Conservation (phyloP, 164 flowering plant species). For the Houttuynia cordata region DNA sequence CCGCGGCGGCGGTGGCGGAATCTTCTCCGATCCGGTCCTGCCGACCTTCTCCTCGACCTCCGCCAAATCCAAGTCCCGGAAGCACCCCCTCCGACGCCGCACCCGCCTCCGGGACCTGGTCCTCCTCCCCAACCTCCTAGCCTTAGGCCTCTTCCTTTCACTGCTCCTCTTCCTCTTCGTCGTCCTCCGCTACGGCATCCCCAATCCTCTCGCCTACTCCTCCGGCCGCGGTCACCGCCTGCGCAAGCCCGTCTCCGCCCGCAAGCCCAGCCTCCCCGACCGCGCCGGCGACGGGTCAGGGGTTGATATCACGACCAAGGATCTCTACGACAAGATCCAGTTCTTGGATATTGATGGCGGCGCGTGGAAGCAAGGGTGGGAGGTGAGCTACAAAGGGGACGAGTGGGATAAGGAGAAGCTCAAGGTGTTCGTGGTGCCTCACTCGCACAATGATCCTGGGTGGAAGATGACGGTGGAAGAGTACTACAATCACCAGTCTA, state of each 20-base stretch:
- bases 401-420: slow-evolving; percentile 89
- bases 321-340: slow-evolving; percentile 76
- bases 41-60: not conserved
- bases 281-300: slow-evolving; percentile 12
- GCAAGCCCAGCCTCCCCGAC: slow-evolving; percentile 16
- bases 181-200: slow-evolving; percentile 44
- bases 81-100: slow-evolving; percentile 3
- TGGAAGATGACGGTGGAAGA: slow-evolving; percentile 97
- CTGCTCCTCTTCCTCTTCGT: slow-evolving; percentile 44
- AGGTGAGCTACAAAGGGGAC: slow-evolving; percentile 53
- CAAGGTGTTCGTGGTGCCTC: slow-evolving; percentile 97
- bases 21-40: not conserved
- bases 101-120: slow-evolving; percentile 41
- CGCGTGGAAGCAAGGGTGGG: slow-evolving; percentile 96
- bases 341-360: slow-evolving; percentile 82
- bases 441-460: slow-evolving; percentile 98
- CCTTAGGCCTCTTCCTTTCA: slow-evolving; percentile 58
- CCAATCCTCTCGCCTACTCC: slow-evolving; percentile 38
- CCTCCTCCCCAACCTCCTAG: slow-evolving; percentile 45
- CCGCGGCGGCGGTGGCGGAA: slow-evolving; percentile 5
- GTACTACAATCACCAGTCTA: slow-evolving; percentile 69
- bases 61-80: slow-evolving; percentile 4
- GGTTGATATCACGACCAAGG: slow-evolving; percentile 87
- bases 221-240: slow-evolving; percentile 11
- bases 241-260: slow-evolving; percentile 10